A percentile compares a stretch with the other conserved stretches of the same genome.
Evolutionary conservation across 1,284 basidiomycete species (phyloP).

Genomic region (Sanghuangporus baumii): DNA sequence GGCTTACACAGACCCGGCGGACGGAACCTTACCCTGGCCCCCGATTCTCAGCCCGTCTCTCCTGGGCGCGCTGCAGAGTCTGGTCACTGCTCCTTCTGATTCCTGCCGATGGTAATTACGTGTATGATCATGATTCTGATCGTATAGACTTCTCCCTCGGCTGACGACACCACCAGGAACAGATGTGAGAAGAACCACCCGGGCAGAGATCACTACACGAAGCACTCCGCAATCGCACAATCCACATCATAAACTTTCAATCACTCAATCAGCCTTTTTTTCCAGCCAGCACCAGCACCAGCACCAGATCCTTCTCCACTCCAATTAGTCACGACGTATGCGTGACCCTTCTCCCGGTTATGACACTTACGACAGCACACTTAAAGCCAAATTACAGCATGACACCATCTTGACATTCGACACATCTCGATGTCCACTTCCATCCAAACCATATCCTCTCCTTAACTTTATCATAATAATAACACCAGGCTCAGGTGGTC

Average conservation of each 20-base stretch:
- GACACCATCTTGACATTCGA: too few species aligned
- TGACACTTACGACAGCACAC: too few species aligned
- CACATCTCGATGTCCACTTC: too few species aligned
- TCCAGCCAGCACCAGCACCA: not conserved
- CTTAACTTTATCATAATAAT: too few species aligned
- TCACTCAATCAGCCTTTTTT: too few species aligned
- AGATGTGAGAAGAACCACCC: not conserved
- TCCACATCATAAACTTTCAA: not conserved
- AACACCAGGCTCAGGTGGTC: too few species aligned
- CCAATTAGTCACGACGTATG: not conserved
- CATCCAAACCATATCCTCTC: too few species aligned
- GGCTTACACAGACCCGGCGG: not conserved
- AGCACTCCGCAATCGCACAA: not conserved
- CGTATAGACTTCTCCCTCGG: not conserved
- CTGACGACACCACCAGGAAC: not conserved
- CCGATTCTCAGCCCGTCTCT: too few species aligned
- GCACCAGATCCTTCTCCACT: not conserved
- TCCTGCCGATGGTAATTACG: not conserved
- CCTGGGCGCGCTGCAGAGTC: too few species aligned
- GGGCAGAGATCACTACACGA: not conserved
- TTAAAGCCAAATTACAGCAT: too few species aligned
- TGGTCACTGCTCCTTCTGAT: too few species aligned
- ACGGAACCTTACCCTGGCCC: not conserved
- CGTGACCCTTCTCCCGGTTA: too few species aligned
- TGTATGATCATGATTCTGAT: not conserved